These are phyloP conservation scores for Liquidambar formosana DNA, from an alignment of 164 flowering plant species.

Conservation along the genomic window DNA sequence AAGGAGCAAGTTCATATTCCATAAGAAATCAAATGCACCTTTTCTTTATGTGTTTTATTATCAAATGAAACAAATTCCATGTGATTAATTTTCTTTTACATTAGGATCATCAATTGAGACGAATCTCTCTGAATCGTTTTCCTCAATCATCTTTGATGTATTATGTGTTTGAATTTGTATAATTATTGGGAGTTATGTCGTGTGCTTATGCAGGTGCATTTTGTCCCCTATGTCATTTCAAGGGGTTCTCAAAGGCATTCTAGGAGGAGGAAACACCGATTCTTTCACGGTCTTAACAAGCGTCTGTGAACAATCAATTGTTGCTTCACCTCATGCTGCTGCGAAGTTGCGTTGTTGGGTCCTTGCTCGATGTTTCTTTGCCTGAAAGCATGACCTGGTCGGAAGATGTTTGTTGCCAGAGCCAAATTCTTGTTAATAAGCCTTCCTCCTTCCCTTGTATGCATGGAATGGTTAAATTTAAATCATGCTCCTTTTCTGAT, in stretches of 20 bases:
- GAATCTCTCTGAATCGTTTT: not conserved
- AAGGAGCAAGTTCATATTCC: not conserved
- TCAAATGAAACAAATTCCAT: not conserved
- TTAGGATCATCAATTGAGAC: not conserved
- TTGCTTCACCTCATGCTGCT: not conserved
- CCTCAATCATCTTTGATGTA: not conserved
- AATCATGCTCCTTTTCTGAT: too few relatives aligned
- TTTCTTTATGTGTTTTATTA: not conserved
- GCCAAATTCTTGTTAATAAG: too few relatives aligned
- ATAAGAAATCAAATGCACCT: not conserved
- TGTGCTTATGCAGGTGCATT: constrained; percentile 45
- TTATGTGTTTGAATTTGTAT: not conserved
- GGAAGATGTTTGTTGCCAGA: too few relatives aligned
- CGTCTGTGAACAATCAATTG: constrained; percentile 8
- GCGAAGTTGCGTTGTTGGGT: too few relatives aligned
- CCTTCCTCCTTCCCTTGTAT: too few relatives aligned
- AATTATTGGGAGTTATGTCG: not conserved
- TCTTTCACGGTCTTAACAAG: constrained; percentile 65
- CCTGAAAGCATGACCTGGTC: too few relatives aligned
- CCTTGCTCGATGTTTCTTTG: too few relatives aligned
- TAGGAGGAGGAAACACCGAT: constrained; percentile 57
- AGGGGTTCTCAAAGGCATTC: constrained; percentile 43
- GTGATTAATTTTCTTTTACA: not conserved
- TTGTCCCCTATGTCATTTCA: constrained; percentile 38
- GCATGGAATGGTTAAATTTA: too few relatives aligned